Base-by-base conservation (phyloP, 768 basidiomycete species). In the Tylopilus intermedius region DNA sequence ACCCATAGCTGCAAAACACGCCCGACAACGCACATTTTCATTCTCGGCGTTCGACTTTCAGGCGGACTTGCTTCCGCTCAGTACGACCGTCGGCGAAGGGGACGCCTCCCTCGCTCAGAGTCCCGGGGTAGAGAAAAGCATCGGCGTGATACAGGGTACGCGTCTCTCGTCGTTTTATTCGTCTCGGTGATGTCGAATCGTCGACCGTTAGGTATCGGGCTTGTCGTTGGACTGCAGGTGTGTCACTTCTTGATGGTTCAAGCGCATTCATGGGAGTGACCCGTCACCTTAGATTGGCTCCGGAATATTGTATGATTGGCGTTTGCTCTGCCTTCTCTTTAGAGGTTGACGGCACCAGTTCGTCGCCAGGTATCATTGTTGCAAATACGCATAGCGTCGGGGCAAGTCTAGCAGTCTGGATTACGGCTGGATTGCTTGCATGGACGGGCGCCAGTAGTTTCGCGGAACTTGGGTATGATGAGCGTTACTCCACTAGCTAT, bases 391-490 rank as follows among this genome's bases (percentile, higher is more conserved):
- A 91, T 35, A 92, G 88, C 59, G 89, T 94, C 0, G 95, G 94
- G 10, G 89, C 93, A 10, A 93, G 93, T 72, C 70, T 98, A 13
- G 33, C 78, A 15, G 89, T 96, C 4, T 97, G 95, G 94, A 57
- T 90, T 6, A 73, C 78, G 3, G 86, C 90, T 50, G 95, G 94
- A 6, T 49, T 94, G 22, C 74, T 98, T 9, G 90, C 82, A 6
- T 97, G 94, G 95, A 96, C 95, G 3, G 95, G 95, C 18, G 93
- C 92, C 26, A 93, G 90, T 67, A 93, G 90, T 65, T 96, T 86
- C 66, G 92, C 92, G 8, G 93, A 96, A 68, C 75, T 96, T 53
- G 95, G 94, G 47, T 86, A 85, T 40, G 88, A 38, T 71, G 7
- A 43, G 8, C 37, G 15, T 29, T 38, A 2, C 11, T 15, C 45